Evolutionary conservation across 257 asterid genomes (phyloP).

Genomic region (Fraxinus excelsior): DNA sequence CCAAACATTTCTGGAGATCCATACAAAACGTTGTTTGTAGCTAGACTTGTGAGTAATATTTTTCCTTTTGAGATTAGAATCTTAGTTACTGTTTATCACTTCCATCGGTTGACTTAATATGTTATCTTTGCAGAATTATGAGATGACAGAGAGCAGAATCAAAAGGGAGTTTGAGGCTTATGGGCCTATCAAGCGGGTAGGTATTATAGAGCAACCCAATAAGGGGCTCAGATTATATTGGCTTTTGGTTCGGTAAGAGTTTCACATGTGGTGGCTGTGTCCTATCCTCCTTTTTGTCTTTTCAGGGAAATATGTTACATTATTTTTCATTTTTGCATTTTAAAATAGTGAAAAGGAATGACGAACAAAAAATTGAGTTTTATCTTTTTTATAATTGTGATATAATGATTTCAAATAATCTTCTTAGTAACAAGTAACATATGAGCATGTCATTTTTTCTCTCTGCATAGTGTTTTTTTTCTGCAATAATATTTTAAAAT

Average conservation of each 20-base stretch:
- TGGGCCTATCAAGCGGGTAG: slow-evolving; percentile 99
- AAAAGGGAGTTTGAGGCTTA: slow-evolving; percentile 97
- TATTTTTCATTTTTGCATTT: slow-evolving; percentile 1
- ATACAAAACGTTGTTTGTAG: slow-evolving; percentile 88
- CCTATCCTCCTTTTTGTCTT: slow-evolving; percentile 5
- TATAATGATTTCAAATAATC: slow-evolving; percentile 13
- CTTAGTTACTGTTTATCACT: too few relatives aligned
- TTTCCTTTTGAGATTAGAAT: neutral
- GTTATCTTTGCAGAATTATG: slow-evolving; percentile 67
- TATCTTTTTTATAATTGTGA: neutral
- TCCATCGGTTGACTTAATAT: neutral
- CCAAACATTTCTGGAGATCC: slow-evolving; percentile 91
- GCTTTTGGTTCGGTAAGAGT: slow-evolving; percentile 79
- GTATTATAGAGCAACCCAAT: slow-evolving; percentile 68
- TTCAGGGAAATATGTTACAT: slow-evolving; percentile 2
- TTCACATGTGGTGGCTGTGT: slow-evolving; percentile 34
- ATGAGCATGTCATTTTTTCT: neutral
- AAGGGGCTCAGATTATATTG: slow-evolving; percentile 22
- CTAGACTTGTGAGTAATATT: slow-evolving; percentile 78
- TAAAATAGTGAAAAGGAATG: neutral
- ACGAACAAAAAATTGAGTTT: neutral
- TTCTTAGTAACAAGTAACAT: neutral
- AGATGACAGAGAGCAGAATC: slow-evolving; percentile 91
- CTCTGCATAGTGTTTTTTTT: neutral
- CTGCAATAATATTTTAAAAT: slow-evolving; percentile 14